A percentile compares a stretch with the other conserved stretches of the same genome.
Evolutionary conservation across 345 rosid genomes (phyloP).

Genomic region (Rhizophora mangle): DNA sequence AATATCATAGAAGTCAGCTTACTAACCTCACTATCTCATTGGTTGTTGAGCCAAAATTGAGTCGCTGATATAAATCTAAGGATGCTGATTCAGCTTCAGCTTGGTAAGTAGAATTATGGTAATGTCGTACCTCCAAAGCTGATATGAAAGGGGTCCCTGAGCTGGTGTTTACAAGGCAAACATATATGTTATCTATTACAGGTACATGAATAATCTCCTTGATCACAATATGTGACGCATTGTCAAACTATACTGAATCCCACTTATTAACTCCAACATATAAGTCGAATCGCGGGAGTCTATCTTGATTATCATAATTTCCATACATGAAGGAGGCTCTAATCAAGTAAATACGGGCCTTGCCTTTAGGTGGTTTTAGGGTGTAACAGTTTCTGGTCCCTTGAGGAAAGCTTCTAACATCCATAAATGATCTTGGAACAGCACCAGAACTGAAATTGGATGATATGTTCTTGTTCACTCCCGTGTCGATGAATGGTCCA

Average conservation of each 20-base stretch:
- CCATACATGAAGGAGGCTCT: slow-evolving; percentile 40
- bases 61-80: slow-evolving; percentile 4
- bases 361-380: slow-evolving; percentile 28
- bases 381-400: slow-evolving; percentile 32
- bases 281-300: slow-evolving; percentile 21
- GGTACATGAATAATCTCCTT: slow-evolving; percentile 33
- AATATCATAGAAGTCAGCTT: too few species aligned
- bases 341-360: slow-evolving; percentile 21
- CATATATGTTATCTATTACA: slow-evolving; percentile 17
- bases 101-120: slow-evolving; percentile 17
- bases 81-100: not conserved
- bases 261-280: slow-evolving; percentile 28
- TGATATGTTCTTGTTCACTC: slow-evolving; percentile 24
- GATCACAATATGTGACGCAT: slow-evolving; percentile 25
- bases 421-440: slow-evolving; percentile 1
- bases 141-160: slow-evolving; percentile 37
- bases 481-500: slow-evolving; percentile 13
- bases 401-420: slow-evolving; percentile 30
- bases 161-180: slow-evolving; percentile 31
- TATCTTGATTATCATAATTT: slow-evolving; percentile 24
- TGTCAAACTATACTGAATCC: slow-evolving; percentile 27
- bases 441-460: slow-evolving; percentile 14
- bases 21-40: slow-evolving; percentile 26
- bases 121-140: slow-evolving; percentile 31
- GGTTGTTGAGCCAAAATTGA: slow-evolving; percentile 31